Evolutionary conservation across 2,329 filamentous ascomycete species (phyloP).

Genomic region (Colletotrichum sp.): DNA sequence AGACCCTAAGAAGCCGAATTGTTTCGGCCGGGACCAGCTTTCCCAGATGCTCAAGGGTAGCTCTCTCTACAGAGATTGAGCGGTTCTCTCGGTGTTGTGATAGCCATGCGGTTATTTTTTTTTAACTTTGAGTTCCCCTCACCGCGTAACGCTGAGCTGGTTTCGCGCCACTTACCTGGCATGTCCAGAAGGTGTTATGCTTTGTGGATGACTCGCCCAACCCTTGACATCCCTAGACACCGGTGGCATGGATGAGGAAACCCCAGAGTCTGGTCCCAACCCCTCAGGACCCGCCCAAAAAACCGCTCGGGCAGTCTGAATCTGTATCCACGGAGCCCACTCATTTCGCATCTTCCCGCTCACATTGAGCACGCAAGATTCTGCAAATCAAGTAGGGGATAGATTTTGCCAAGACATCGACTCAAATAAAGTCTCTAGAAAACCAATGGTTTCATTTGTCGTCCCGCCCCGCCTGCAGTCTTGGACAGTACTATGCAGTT

Average conservation of each 20-base stretch:
- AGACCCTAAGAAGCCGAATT: background rate
- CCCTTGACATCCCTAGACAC: background rate
- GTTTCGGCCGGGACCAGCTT: background rate
- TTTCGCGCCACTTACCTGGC: background rate
- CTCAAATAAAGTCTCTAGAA: background rate
- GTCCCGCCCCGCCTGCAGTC: background rate
- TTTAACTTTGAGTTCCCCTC: background rate
- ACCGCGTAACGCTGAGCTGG: background rate
- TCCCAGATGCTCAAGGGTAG: background rate
- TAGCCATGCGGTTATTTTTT: background rate
- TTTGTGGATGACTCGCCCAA: constrained; percentile 5
- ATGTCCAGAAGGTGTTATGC: background rate
- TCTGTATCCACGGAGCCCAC: background rate
- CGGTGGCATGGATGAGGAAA: background rate
- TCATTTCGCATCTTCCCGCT: background rate
- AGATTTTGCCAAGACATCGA: background rate
- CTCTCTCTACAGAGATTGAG: background rate
- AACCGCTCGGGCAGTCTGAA: background rate
- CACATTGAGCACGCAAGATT: background rate
- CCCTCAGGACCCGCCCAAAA: background rate
- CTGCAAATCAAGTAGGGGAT: background rate
- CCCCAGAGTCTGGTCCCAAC: background rate
- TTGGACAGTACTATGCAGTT: background rate
- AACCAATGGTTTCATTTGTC: background rate
- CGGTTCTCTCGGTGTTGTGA: background rate